phyloP scores from a whole-genome alignment of 495 filamentous ascomycete genomes.

The Podospora pseudopauciseta region DNA sequence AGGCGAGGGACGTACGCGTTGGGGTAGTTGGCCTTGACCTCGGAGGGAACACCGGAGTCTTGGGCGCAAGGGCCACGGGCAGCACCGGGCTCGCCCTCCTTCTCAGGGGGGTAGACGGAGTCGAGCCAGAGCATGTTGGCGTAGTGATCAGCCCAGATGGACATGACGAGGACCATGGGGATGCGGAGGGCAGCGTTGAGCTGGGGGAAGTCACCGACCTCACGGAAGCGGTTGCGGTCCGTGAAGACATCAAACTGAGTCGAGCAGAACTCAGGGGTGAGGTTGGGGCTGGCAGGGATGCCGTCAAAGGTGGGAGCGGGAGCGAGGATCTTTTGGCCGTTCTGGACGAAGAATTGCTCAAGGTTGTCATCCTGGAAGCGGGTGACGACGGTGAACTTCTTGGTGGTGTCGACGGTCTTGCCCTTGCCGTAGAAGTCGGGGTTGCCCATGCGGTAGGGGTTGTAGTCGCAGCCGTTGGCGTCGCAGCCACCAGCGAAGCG shows the following conservation, averaged over 20 bases:
- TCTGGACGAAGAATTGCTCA: constrained; percentile 68
- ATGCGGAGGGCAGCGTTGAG: constrained; percentile 55
- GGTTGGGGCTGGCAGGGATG: constrained; percentile 36
- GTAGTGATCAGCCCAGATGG: constrained; percentile 74
- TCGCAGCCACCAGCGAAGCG: constrained; percentile 63
- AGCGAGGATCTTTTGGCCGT: constrained; percentile 57
- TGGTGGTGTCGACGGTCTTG: constrained; percentile 59
- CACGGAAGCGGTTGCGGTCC: constrained; percentile 57
- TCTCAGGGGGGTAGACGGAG: constrained; percentile 63
- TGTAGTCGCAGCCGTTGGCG: constrained; percentile 72
- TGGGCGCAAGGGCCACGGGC: constrained; percentile 64
- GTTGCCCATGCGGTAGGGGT: constrained; percentile 67
- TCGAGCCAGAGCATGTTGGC: constrained; percentile 85
- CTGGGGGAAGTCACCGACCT: constrained; percentile 56
- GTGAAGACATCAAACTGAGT: constrained; percentile 27
- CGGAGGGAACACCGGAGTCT: constrained; percentile 55
- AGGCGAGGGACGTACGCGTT: constrained; percentile 31
- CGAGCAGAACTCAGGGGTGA: constrained; percentile 34
- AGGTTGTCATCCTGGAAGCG: constrained; percentile 61
- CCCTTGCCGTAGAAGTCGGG: constrained; percentile 60
- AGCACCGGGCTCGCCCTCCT: constrained; percentile 54
- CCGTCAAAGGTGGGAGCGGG: constrained; percentile 43
- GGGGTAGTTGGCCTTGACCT: constrained; percentile 49
- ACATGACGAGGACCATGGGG: constrained; percentile 74
- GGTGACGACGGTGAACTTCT: constrained; percentile 69